Conservation (phyloP, 1,284 basidiomycete species). For the Cryptococcus sp. region DNA sequence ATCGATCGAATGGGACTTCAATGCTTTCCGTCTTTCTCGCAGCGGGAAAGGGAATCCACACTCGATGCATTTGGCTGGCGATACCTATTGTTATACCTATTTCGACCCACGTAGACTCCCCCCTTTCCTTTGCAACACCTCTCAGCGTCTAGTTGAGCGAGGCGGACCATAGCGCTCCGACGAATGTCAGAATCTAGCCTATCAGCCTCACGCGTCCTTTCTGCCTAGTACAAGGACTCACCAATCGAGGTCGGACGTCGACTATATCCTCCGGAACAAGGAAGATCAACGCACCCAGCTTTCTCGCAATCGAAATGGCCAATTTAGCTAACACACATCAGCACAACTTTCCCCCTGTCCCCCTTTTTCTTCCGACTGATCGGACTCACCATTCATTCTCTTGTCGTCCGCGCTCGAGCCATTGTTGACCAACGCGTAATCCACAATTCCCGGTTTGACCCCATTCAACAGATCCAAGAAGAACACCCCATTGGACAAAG, state of each 20-base stretch:
- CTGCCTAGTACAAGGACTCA: slow-evolving; percentile 46
- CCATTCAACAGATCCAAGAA: slow-evolving; percentile 90
- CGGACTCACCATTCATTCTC: slow-evolving; percentile 75
- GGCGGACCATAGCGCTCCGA: slow-evolving; percentile 47
- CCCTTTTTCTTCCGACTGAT: too few species aligned
- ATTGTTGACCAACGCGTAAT: slow-evolving; percentile 71
- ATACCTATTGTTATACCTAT: too few species aligned
- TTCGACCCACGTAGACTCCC: too few species aligned
- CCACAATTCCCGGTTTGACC: slow-evolving; percentile 89
- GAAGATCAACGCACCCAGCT: slow-evolving; percentile 96
- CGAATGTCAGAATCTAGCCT: slow-evolving; percentile 53
- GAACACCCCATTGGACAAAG: slow-evolving; percentile 84
- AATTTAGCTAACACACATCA: slow-evolving; percentile 73
- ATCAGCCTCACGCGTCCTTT: slow-evolving; percentile 49
- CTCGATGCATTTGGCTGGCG: too few species aligned
- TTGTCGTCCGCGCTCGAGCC: slow-evolving; percentile 78
- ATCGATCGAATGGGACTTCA: too few species aligned
- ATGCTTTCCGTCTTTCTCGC: too few species aligned
- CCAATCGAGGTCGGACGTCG: slow-evolving; percentile 46
- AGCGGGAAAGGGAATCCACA: too few species aligned
- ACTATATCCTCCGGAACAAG: slow-evolving; percentile 78
- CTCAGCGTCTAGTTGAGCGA: slow-evolving; percentile 25
- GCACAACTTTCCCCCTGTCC: not conserved
- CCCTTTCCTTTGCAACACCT: not conserved
- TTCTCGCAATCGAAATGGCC: slow-evolving; percentile 94